phyloP scores from a whole-genome alignment of 257 asterid species.

The Penstemon eatonii region DNA sequence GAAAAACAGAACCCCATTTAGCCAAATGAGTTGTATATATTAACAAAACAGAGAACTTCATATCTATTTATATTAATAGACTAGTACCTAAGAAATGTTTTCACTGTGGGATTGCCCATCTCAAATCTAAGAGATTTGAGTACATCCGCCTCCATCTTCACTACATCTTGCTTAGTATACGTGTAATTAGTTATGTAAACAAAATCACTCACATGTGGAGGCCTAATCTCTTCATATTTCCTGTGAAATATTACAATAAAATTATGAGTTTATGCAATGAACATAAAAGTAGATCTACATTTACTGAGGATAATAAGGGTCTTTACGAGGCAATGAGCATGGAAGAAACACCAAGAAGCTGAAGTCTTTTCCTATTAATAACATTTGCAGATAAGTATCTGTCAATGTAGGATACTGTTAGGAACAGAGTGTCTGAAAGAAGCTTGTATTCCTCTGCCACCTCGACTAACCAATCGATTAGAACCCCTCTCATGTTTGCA shows the following conservation, averaged over 20 bases:
- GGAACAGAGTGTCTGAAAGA: slow-evolving; percentile 68
- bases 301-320: neutral
- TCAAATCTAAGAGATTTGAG: slow-evolving; percentile 73
- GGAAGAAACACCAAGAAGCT: slow-evolving; percentile 96
- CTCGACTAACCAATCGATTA: slow-evolving; percentile 92
- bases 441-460: slow-evolving; percentile 91
- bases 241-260: slow-evolving; percentile 32
- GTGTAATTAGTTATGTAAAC: slow-evolving; percentile 78
- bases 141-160: slow-evolving; percentile 84
- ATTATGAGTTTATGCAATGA: slow-evolving; percentile 6
- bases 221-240: slow-evolving; percentile 88
- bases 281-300: neutral
- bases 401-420: slow-evolving; percentile 67
- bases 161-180: slow-evolving; percentile 58
- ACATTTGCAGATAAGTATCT: slow-evolving; percentile 57
- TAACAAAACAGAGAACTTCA: neutral
- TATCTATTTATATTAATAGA: no score
- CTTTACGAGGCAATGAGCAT: slow-evolving; percentile 98
- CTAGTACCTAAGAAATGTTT: slow-evolving; percentile 72
- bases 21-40: slow-evolving; percentile 17
- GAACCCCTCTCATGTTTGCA: slow-evolving; percentile 78
- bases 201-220: slow-evolving; percentile 78
- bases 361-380: slow-evolving; percentile 60
- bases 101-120: slow-evolving; percentile 80
- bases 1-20: slow-evolving; percentile 19